phyloP scores from a whole-genome alignment of 1,139 yeast species.

The Lodderomyces theae region DNA sequence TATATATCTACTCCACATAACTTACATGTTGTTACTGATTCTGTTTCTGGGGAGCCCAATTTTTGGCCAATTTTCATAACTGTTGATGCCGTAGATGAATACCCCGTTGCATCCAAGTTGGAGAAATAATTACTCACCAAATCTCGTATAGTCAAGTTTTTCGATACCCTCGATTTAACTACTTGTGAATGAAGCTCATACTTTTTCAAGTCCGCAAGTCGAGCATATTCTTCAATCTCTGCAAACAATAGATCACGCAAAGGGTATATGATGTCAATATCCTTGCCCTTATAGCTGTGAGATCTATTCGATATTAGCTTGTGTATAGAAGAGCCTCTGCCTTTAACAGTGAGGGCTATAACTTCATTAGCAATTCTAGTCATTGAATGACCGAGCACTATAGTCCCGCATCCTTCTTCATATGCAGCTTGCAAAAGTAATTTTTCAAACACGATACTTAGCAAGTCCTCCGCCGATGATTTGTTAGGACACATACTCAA shows the following conservation, averaged over 20 bases:
- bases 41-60: constrained; percentile 50
- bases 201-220: constrained; percentile 30
- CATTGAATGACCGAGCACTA: constrained; percentile 78
- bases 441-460: constrained; percentile 46
- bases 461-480: constrained; percentile 63
- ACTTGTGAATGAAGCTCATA: constrained; percentile 19
- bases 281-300: constrained; percentile 24
- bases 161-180: constrained; percentile 41
- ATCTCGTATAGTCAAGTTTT: constrained; percentile 77
- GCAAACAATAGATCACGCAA: constrained; percentile 67
- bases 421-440: constrained; percentile 49
- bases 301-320: constrained; percentile 47
- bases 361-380: constrained; percentile 79
- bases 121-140: constrained; percentile 72
- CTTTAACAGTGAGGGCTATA: constrained; percentile 80
- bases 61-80: constrained; percentile 89
- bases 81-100: constrained; percentile 89
- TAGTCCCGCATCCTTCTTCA: constrained; percentile 46
- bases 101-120: constrained; percentile 68
- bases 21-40: constrained; percentile 35
- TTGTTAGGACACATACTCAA: constrained; percentile 42
- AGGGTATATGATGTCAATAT: constrained; percentile 58
- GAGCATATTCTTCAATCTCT: constrained; percentile 58
- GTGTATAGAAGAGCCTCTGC: constrained; percentile 75
- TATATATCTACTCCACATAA: constrained; percentile 53